Conservation (phyloP, 768 basidiomycete genomes). For the Dioszegia hungarica region DNA sequence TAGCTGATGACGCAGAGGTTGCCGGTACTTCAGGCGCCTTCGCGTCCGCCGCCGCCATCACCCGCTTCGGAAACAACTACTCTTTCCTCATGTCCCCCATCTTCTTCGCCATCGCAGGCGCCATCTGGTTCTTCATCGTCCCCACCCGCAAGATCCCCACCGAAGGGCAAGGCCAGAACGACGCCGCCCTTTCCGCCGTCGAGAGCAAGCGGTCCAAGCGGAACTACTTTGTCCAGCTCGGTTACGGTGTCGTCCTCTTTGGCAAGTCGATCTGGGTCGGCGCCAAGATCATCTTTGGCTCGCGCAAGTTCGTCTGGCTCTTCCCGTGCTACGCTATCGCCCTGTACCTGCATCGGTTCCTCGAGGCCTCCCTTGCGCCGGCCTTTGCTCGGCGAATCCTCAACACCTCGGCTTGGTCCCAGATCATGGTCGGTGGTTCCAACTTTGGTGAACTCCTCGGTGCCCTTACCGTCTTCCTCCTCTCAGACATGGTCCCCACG, state of each 20-base stretch:
- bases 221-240: slow-evolving; percentile 2
- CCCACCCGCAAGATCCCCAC: not conserved
- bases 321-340: slow-evolving; percentile 4
- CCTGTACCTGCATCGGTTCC: not conserved
- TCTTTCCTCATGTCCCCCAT: slow-evolving; percentile 1
- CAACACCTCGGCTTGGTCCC: not conserved
- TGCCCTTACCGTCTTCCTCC: not conserved
- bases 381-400: not conserved
- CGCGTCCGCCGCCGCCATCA: not conserved
- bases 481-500: not conserved
- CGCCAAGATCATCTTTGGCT: not conserved
- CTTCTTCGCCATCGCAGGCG: not conserved
- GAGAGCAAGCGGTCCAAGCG: not conserved
- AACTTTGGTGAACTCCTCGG: slow-evolving; percentile 1
- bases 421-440: slow-evolving; percentile 2
- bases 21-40: not conserved
- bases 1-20: too few relatives aligned
- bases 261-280: slow-evolving; percentile 1
- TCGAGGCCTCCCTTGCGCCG: not conserved
- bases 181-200: slow-evolving; percentile 2
- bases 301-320: not conserved
- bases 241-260: not conserved
- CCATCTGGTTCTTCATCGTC: slow-evolving; percentile 2
- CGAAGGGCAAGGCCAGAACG: not conserved
- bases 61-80: slow-evolving; percentile 4